Evolutionary conservation across 805 yeast species (phyloP).

Genomic region (Yamadazyma akitaensis): DNA sequence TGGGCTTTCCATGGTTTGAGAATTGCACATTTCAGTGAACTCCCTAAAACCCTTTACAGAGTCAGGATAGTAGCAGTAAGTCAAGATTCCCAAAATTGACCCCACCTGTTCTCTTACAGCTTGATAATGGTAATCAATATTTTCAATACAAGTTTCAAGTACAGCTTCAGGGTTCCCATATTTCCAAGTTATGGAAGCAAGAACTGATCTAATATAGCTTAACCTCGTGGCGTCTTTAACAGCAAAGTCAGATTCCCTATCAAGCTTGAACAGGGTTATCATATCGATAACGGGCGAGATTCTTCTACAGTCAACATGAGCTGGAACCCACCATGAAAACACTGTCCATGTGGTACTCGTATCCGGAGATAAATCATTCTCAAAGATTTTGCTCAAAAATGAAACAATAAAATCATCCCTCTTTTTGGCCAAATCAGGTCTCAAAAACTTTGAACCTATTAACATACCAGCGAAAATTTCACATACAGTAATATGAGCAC

Average conservation of each 20-base stretch:
- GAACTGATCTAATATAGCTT: slow-evolving; percentile 48
- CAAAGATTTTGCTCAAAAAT: slow-evolving; percentile 46
- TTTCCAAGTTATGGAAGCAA: slow-evolving; percentile 53
- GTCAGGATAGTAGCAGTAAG: slow-evolving; percentile 42
- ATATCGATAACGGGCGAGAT: slow-evolving; percentile 48
- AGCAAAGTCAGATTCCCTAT: slow-evolving; percentile 55
- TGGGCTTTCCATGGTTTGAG: slow-evolving; percentile 16
- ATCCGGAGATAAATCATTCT: slow-evolving; percentile 67
- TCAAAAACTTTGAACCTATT: slow-evolving; percentile 45
- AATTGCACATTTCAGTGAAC: slow-evolving; percentile 39
- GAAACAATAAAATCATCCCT: slow-evolving; percentile 47
- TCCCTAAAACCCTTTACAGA: slow-evolving; percentile 35
- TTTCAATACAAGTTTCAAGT: slow-evolving; percentile 41
- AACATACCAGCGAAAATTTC: slow-evolving; percentile 69
- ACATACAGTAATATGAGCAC: slow-evolving; percentile 69
- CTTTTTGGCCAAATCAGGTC: slow-evolving; percentile 23
- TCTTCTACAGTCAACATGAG: slow-evolving; percentile 65
- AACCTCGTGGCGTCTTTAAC: slow-evolving; percentile 62
- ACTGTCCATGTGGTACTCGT: slow-evolving; percentile 71
- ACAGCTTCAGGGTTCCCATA: slow-evolving; percentile 48
- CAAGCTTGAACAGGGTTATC: slow-evolving; percentile 47
- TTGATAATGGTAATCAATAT: slow-evolving; percentile 65
- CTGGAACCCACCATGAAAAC: slow-evolving; percentile 70
- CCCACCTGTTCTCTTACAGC: slow-evolving; percentile 71
- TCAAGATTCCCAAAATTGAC: slow-evolving; percentile 48